These are phyloP conservation scores for Quercus variabilis DNA, from an alignment of 306 rosid genomes.

Conservation along the genomic window DNA sequence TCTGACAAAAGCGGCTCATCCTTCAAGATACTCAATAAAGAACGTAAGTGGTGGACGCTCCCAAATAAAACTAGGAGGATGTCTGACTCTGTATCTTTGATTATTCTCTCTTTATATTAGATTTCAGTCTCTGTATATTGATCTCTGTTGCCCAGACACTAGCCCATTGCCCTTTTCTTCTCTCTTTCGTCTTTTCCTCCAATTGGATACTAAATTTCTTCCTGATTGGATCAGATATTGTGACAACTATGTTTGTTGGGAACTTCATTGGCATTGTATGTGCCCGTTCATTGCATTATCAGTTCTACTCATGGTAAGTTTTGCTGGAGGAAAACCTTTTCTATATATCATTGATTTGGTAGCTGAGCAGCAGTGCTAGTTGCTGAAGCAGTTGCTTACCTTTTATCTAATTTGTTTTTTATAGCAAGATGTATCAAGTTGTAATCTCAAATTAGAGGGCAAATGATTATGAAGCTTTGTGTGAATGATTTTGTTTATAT, in stretches of 20 bases:
- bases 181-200: background rate
- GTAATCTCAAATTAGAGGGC: background rate
- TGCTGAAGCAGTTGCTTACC: slow-evolving; percentile 12
- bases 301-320: slow-evolving; percentile 91
- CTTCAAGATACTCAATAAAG: slow-evolving; percentile 59
- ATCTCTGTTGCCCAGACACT: background rate
- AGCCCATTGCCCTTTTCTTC: background rate
- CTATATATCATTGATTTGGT: background rate
- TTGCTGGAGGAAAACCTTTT: slow-evolving; percentile 17
- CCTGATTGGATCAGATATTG: slow-evolving; percentile 57
- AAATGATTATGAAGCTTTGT: background rate
- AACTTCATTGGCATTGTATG: slow-evolving; percentile 90
- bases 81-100: slow-evolving; percentile 3
- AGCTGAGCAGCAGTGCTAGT: background rate
- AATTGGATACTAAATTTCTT: slow-evolving; percentile 19
- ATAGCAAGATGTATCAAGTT: background rate
- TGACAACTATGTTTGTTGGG: slow-evolving; percentile 85
- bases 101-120: background rate
- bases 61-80: background rate
- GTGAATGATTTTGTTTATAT: background rate
- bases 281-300: slow-evolving; percentile 94
- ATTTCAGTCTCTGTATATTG: background rate
- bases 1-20: slow-evolving; percentile 33
- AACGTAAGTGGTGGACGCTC: slow-evolving; percentile 44
- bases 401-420: background rate